These are phyloP conservation scores for Annulohypoxylon truncatum DNA, from an alignment of 2,329 filamentous ascomycete species.

Conservation along the genomic window DNA sequence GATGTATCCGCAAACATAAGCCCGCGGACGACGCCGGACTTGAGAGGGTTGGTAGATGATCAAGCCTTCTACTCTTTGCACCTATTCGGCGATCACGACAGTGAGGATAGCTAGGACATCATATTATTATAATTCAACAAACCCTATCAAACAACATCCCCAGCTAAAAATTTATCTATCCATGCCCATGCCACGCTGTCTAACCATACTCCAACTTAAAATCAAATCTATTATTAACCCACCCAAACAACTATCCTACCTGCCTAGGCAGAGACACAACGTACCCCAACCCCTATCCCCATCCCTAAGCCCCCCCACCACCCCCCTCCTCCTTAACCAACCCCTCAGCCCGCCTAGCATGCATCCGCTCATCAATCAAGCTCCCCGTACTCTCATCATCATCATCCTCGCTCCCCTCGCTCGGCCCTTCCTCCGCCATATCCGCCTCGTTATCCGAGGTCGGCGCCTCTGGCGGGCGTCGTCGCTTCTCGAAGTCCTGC, in stretches of 20 bases:
- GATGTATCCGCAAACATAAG: slow-evolving; percentile 22
- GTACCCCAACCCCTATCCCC: neutral
- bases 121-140: neutral
- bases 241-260: neutral
- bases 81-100: neutral
- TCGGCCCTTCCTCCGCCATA: slow-evolving; percentile 51
- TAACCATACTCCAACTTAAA: neutral
- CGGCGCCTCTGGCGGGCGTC: slow-evolving; percentile 56
- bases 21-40: too few relatives aligned
- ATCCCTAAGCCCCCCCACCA: neutral
- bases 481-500: slow-evolving; percentile 90
- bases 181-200: neutral
- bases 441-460: slow-evolving; percentile 51
- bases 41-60: slow-evolving; percentile 23
- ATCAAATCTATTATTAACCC: neutral
- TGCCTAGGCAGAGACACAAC: neutral
- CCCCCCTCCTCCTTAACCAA: slow-evolving; percentile 28
- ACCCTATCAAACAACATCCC: neutral
- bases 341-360: slow-evolving; percentile 38
- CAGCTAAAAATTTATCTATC: neutral
- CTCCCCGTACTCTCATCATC: slow-evolving; percentile 47
- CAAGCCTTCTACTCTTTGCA: neutral
- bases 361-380: slow-evolving; percentile 44
- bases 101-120: neutral
- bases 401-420: slow-evolving; percentile 50